phyloP scores from a whole-genome alignment of 2,329 filamentous ascomycete genomes.

The Myriosclerotinia duriaeana region DNA sequence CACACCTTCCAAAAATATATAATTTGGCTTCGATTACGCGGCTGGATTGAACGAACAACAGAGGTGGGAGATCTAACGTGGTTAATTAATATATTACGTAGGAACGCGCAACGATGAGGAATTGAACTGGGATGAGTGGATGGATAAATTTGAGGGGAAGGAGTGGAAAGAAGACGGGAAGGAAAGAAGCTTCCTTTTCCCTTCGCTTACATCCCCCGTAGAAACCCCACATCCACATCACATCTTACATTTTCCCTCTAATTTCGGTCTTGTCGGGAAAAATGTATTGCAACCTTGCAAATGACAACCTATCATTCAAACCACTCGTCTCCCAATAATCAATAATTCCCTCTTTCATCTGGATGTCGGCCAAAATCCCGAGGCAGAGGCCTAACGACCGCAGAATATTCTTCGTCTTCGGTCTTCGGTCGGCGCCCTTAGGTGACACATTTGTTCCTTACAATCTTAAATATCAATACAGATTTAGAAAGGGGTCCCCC shows the following conservation, averaged over 20 bases:
- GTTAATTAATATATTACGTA: neutral
- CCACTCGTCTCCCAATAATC: neutral
- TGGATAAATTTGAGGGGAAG: neutral
- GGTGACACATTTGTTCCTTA: neutral
- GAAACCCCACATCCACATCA: neutral
- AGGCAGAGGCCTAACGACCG: neutral
- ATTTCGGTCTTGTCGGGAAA: neutral
- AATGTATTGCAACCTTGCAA: neutral
- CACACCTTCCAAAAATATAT: conserved; percentile 18
- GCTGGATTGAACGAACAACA: neutral
- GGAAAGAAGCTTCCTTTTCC: conserved; percentile 4
- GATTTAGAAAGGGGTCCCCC: neutral
- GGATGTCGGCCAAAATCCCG: neutral
- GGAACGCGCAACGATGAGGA: conserved; percentile 2
- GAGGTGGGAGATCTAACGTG: neutral
- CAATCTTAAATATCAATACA: neutral
- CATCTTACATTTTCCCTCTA: neutral
- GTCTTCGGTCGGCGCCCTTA: neutral
- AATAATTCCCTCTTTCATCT: neutral
- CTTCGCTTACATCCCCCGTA: neutral
- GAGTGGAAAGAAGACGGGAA: neutral
- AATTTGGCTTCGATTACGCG: conserved; percentile 1
- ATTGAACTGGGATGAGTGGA: neutral
- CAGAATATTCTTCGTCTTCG: neutral
- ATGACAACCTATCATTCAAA: neutral